phyloP scores from a whole-genome alignment of 1,139 yeast species.

The Sporopachydermia cereana region DNA sequence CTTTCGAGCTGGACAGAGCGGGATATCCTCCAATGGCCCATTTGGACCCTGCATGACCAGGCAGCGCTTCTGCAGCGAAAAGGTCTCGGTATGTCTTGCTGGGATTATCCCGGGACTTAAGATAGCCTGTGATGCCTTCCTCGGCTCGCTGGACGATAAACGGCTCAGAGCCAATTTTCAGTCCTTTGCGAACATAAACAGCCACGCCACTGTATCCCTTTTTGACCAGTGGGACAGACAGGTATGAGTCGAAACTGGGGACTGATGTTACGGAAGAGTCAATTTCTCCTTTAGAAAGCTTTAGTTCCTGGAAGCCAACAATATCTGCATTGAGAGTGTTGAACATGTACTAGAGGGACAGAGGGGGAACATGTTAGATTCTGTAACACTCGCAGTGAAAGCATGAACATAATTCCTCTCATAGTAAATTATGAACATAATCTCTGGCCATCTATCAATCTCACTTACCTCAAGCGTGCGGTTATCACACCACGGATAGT shows the following conservation, averaged over 20 bases:
- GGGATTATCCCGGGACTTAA: conserved; percentile 24
- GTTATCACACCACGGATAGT: conserved; percentile 67
- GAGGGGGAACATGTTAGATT: no score
- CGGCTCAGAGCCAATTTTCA: conserved; percentile 27
- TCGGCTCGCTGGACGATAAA: conserved; percentile 61
- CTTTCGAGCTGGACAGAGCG: conserved; percentile 24
- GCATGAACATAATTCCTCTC: neutral
- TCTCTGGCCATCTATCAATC: no score
- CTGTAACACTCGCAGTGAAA: no score
- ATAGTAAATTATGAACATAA: conserved; percentile 1
- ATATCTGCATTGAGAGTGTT: conserved; percentile 55
- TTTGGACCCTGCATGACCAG: conserved; percentile 16
- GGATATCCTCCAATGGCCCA: conserved; percentile 69
- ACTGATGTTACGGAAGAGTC: conserved; percentile 42
- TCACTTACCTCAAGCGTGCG: conserved; percentile 29
- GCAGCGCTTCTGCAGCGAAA: conserved; percentile 8
- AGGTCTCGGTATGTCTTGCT: conserved; percentile 10
- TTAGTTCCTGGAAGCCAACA: conserved; percentile 76
- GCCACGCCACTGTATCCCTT: conserved; percentile 94
- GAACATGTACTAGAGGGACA: conserved; percentile 32
- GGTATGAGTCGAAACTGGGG: conserved; percentile 48
- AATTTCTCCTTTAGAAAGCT: conserved; percentile 43
- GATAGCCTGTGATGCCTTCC: conserved; percentile 78
- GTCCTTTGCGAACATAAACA: conserved; percentile 53
- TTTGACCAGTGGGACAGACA: conserved; percentile 45